phyloP scores from a whole-genome alignment of 192 early-diverging fungal species.

The Backusella australiensis region DNA sequence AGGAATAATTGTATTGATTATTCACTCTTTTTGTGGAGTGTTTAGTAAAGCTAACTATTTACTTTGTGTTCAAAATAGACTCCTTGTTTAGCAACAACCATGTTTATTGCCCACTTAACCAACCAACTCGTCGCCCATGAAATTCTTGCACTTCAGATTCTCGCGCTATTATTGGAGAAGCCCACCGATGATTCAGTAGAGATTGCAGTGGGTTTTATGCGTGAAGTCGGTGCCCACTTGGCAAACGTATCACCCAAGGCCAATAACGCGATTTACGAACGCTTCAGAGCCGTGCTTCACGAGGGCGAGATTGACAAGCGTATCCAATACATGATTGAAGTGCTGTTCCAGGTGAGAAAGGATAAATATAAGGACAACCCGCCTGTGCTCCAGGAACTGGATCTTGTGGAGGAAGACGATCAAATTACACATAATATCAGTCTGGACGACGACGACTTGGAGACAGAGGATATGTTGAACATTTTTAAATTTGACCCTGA shows the following conservation, averaged over 20 bases:
- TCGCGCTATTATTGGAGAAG: conserved; percentile 78
- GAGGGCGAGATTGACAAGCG: conserved; percentile 94
- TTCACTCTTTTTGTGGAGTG: background rate
- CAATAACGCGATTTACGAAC: conserved; percentile 85
- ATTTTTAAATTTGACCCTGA: conserved; percentile 83
- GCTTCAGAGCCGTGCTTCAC: conserved; percentile 89
- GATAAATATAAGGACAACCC: conserved; percentile 93
- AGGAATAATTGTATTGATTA: background rate
- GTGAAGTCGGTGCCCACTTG: conserved; percentile 82
- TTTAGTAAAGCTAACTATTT: background rate
- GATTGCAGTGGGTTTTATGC: conserved; percentile 92
- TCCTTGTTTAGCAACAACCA: conserved; percentile 76
- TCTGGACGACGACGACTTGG: conserved; percentile 83
- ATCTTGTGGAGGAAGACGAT: conserved; percentile 93
- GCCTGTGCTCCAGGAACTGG: conserved; percentile 71
- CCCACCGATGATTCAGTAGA: conserved; percentile 96
- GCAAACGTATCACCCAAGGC: conserved; percentile 74
- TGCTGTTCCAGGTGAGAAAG: conserved; percentile 91
- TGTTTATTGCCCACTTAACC: conserved; percentile 90
- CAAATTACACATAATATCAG: conserved; percentile 87
- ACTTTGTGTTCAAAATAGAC: conserved; percentile 29
- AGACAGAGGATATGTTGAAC: conserved; percentile 77
- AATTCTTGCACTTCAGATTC: conserved; percentile 83
- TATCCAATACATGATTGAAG: conserved; percentile 97
- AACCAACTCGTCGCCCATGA: conserved; percentile 91